A percentile compares a stretch with the other conserved stretches of the same genome.
Evolutionary conservation across 306 rosid species (phyloP).

Genomic region (Ochetophila trinervis): DNA sequence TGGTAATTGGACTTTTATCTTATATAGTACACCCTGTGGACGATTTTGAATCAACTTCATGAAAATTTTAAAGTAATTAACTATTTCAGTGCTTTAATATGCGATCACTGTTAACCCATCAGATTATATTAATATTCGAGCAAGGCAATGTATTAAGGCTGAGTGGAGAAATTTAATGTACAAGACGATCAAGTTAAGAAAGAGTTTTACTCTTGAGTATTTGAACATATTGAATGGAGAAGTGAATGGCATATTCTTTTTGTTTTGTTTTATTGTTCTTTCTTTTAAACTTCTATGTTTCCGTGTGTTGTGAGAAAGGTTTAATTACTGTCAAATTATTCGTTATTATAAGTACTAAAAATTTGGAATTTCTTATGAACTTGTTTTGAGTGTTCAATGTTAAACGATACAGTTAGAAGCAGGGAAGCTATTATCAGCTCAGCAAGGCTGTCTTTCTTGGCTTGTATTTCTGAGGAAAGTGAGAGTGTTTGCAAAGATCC

Average conservation of each 20-base stretch:
- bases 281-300: too few relatives aligned
- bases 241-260: too few relatives aligned
- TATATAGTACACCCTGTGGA: background rate
- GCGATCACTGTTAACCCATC: background rate
- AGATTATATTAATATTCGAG: background rate
- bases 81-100: background rate
- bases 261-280: too few relatives aligned
- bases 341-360: background rate
- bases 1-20: background rate
- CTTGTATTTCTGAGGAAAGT: constrained; percentile 52
- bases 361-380: background rate
- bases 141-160: background rate
- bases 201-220: background rate
- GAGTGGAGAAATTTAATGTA: background rate
- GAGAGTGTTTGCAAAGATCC: constrained; percentile 49
- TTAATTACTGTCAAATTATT: background rate
- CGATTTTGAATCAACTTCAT: background rate
- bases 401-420: constrained; percentile 52
- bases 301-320: background rate
- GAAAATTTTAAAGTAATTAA: background rate
- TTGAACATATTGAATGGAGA: too few relatives aligned
- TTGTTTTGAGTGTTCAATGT: constrained; percentile 12
- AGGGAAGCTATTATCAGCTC: constrained; percentile 49
- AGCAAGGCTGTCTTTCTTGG: constrained; percentile 51
- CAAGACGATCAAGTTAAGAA: background rate